Evolutionary conservation across 2,329 filamentous ascomycete species (phyloP).

Genomic region (Hypoxylon sp.): DNA sequence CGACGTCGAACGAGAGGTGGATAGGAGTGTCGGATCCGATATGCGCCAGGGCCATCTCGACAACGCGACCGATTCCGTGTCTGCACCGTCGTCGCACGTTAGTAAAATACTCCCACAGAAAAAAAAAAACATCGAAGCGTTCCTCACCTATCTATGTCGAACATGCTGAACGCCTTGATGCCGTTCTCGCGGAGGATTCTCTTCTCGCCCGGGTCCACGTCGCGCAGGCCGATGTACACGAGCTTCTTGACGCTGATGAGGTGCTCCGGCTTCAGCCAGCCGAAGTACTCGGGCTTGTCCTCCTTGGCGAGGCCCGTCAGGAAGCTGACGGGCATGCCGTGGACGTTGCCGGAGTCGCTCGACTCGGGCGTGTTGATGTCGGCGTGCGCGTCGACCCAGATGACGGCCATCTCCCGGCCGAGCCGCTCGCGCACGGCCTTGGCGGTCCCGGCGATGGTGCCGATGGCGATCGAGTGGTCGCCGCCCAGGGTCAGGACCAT

Average conservation of each 20-base stretch:
- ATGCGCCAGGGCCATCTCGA: slow-evolving; percentile 98
- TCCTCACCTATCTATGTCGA: slow-evolving; percentile 90
- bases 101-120: neutral
- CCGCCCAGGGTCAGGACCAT: slow-evolving; percentile 94
- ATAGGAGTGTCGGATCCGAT: slow-evolving; percentile 96
- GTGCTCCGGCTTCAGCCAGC: slow-evolving; percentile 85
- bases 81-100: slow-evolving; percentile 55
- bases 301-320: slow-evolving; percentile 85
- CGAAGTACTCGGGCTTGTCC: slow-evolving; percentile 82
- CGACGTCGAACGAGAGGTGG: slow-evolving; percentile 96
- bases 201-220: slow-evolving; percentile 96
- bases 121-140: neutral
- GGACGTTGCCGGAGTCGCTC: slow-evolving; percentile 90
- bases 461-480: slow-evolving; percentile 96
- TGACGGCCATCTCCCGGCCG: slow-evolving; percentile 86
- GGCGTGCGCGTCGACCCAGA: slow-evolving; percentile 98
- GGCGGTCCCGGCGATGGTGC: slow-evolving; percentile 87
- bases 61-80: slow-evolving; percentile 92
- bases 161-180: slow-evolving; percentile 98
- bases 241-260: slow-evolving; percentile 80
- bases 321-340: slow-evolving; percentile 97
- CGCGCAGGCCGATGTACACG: slow-evolving; percentile 95
- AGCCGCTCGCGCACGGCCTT: slow-evolving; percentile 87
- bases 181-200: slow-evolving; percentile 86
- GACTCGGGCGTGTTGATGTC: slow-evolving; percentile 98